Conservation (phyloP, 1,284 basidiomycete species). For the Ganoderma lucidum region DNA sequence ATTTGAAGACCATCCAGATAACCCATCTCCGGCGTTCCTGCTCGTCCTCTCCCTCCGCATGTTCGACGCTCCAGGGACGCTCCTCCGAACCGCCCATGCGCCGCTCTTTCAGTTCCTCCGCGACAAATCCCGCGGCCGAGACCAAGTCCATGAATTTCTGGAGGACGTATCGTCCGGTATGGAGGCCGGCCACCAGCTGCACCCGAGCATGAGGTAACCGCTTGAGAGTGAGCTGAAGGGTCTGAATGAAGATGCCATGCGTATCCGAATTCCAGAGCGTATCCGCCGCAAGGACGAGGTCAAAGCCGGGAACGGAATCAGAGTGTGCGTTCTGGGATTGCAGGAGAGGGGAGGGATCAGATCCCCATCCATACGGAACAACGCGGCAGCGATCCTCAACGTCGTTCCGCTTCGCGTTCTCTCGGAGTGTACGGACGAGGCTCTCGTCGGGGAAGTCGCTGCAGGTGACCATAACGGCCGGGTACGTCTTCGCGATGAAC, state of each 20-base stretch:
- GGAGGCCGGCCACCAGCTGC: slow-evolving; percentile 73
- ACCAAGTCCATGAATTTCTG: slow-evolving; percentile 60
- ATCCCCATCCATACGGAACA: slow-evolving; percentile 71
- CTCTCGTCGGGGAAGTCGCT: slow-evolving; percentile 77
- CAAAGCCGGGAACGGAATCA: slow-evolving; percentile 50
- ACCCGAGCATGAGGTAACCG: slow-evolving; percentile 53
- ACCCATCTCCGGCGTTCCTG: slow-evolving; percentile 73
- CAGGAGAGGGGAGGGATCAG: slow-evolving; percentile 51
- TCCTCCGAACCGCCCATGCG: slow-evolving; percentile 48
- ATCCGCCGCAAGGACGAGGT: slow-evolving; percentile 74
- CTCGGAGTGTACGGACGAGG: slow-evolving; percentile 64
- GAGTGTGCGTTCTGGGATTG: slow-evolving; percentile 8
- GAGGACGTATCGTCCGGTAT: slow-evolving; percentile 77
- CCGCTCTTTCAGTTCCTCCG: slow-evolving; percentile 59
- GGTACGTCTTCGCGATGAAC: slow-evolving; percentile 58
- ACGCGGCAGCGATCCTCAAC: slow-evolving; percentile 54
- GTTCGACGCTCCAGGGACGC: slow-evolving; percentile 61
- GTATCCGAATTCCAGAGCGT: slow-evolving; percentile 76
- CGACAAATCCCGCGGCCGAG: slow-evolving; percentile 48
- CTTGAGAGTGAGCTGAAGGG: slow-evolving; percentile 57
- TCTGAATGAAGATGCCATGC: slow-evolving; percentile 60
- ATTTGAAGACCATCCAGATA: slow-evolving; percentile 68
- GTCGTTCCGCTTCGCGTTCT: slow-evolving; percentile 62
- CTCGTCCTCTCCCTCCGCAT: slow-evolving; percentile 64
- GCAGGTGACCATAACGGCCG: slow-evolving; percentile 53